Evolutionary conservation across 78 protist genomes (phyloP).

Genomic region (Dictyostelium intermedium): DNA sequence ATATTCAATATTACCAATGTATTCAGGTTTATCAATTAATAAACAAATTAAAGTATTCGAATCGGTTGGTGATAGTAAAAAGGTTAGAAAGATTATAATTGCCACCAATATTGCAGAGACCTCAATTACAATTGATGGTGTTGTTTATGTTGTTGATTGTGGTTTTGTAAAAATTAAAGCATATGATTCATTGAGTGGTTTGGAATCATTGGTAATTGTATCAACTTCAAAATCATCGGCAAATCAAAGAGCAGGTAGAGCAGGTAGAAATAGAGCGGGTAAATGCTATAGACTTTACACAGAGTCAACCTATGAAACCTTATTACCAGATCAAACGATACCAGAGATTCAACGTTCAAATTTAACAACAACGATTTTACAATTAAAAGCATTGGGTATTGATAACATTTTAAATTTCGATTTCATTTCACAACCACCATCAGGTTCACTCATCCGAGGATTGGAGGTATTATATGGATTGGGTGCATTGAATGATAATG

Average conservation of each 20-base stretch:
- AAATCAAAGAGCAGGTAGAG: slow-evolving; percentile 96
- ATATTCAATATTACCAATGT: slow-evolving; percentile 74
- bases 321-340: slow-evolving; percentile 24
- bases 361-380: slow-evolving; percentile 85
- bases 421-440: slow-evolving; percentile 91
- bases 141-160: slow-evolving; percentile 95
- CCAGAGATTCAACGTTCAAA: slow-evolving; percentile 93
- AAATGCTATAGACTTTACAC: slow-evolving; percentile 82
- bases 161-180: slow-evolving; percentile 91
- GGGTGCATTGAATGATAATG: slow-evolving; percentile 85
- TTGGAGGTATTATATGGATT: slow-evolving; percentile 85
- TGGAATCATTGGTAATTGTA: slow-evolving; percentile 95
- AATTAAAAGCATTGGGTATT: slow-evolving; percentile 90
- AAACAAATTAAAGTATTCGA: slow-evolving; percentile 82
- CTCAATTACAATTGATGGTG: slow-evolving; percentile 95
- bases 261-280: slow-evolving; percentile 94
- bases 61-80: slow-evolving; percentile 18
- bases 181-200: slow-evolving; percentile 85
- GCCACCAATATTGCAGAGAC: slow-evolving; percentile 98
- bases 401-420: slow-evolving; percentile 90
- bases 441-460: slow-evolving; percentile 56
- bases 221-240: slow-evolving; percentile 87
- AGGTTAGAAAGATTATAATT: slow-evolving; percentile 92
- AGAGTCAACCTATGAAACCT: not conserved
- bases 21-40: slow-evolving; percentile 80